Evolutionary conservation across 495 filamentous ascomycete species (phyloP).

Genomic region (Pyronema domesticum): DNA sequence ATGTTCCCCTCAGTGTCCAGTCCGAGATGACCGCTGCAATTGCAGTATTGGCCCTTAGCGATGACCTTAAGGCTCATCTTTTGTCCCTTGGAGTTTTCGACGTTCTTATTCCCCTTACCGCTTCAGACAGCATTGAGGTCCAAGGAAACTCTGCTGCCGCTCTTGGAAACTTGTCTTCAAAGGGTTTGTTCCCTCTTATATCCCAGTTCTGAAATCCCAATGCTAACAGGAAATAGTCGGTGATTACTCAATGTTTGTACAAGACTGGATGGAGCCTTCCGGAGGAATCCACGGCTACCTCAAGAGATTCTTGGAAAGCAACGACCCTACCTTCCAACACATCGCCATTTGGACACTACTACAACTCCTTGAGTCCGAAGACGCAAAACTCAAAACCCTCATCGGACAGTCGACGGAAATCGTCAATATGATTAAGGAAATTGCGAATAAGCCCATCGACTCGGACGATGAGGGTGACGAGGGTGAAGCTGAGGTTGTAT

Average conservation of each 20-base stretch:
- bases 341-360: constrained; percentile 97
- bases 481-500: constrained; percentile 74
- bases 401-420: constrained; percentile 79
- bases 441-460: constrained; percentile 77
- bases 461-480: constrained; percentile 79
- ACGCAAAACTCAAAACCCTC: constrained; percentile 61
- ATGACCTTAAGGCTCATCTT: constrained; percentile 82
- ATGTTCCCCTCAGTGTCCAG: constrained; percentile 85
- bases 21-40: constrained; percentile 99
- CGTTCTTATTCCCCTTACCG: constrained; percentile 85
- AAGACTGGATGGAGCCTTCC: constrained; percentile 79
- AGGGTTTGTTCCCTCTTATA: constrained; percentile 40
- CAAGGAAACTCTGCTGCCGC: constrained; percentile 96
- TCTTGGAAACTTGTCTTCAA: constrained; percentile 85
- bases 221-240: constrained; percentile 44
- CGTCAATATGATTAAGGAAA: constrained; percentile 73
- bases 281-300: constrained; percentile 93
- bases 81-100: constrained; percentile 92
- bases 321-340: constrained; percentile 94
- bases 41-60: constrained; percentile 87
- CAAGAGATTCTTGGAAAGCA: constrained; percentile 75
- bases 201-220: not conserved
- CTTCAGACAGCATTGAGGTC: constrained; percentile 89
- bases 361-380: constrained; percentile 86
- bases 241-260: constrained; percentile 88